Base-by-base conservation (phyloP, 2,329 filamentous ascomycete species). In the Pyrenochaeta sp. region DNA sequence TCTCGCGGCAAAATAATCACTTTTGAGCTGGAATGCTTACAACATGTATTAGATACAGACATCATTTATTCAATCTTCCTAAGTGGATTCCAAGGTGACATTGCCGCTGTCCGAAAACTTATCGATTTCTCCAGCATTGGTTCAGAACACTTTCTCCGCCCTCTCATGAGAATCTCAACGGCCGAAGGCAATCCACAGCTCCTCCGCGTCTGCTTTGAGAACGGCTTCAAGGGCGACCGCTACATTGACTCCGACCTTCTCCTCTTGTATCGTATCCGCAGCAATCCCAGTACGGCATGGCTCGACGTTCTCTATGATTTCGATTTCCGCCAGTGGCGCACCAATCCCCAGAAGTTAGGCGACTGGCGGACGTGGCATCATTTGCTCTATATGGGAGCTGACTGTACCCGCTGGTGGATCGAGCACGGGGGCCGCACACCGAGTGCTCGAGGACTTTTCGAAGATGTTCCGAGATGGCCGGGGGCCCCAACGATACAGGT, bases 251-350 rank as follows among this genome's bases (percentile, higher is more conserved):
- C 44, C 31, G 14, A 48, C 14, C n/a, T 20, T 21, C 37, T 47
- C 32, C 30, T 47, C 7, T 15, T 18, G 7, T 52, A 21, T 29
- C 43, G 43, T 35, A 17, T 33, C 20, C 7, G 30, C 15, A 47
- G 23, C 14, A 37, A 32, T 20, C 41, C 48, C n/a, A 46, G 37
- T 32, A 43, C 45, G 21, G 50, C 29, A 48, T 53, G 50, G 50
- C 44, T 53, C 31, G 39, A 53, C 33, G 44, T 53, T 37, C 45
- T 53, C 17, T 53, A 35, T 31, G 50, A 53, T 18, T 39, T 48
- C 15, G 50, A 53, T 39, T 48, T 53, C 33, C 45, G 39, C 18
- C 37, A 53, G 45, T 53, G 50, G 50, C 37, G 50, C 21, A 53
- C 44, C 5, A 20, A 53, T 15, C 36, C 15, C n/a, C 30, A 44